phyloP scores from a whole-genome alignment of 192 early-diverging fungal species.

The Backusella liffmaniae region DNA sequence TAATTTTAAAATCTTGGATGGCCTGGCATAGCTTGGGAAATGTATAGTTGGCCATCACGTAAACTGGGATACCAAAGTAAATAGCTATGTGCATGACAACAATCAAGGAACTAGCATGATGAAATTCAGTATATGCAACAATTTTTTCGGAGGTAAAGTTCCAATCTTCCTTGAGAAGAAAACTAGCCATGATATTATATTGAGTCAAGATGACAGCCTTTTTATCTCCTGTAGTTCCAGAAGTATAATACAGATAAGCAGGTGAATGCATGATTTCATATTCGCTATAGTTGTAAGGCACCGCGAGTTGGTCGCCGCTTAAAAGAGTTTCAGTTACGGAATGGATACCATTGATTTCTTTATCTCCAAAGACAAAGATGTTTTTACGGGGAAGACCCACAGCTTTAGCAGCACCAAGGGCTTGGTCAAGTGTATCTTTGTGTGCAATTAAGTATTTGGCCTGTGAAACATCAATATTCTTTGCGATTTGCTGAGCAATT shows the following conservation, averaged over 20 bases:
- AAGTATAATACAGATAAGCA: conserved; percentile 4
- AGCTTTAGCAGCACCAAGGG: background rate
- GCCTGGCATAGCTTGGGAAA: conserved; percentile 13
- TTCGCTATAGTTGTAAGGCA: background rate
- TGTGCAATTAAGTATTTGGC: background rate
- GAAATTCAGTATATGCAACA: background rate
- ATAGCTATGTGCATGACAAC: background rate
- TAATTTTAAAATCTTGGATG: background rate
- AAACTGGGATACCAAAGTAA: background rate
- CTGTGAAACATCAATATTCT: background rate
- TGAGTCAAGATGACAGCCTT: background rate
- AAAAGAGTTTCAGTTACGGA: background rate
- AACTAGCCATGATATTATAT: background rate
- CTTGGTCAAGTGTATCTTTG: background rate
- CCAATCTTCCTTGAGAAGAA: background rate
- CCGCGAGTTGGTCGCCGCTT: background rate
- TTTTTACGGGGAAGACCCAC: background rate
- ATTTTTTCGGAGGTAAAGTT: background rate
- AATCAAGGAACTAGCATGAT: background rate
- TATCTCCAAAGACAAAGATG: background rate
- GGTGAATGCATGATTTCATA: background rate
- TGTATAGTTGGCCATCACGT: conserved; percentile 5
- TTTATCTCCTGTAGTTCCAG: conserved; percentile 3
- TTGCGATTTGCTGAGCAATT: background rate
- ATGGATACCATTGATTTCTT: background rate